Percentiles rank a stretch among this genome's conserved stretches.
phyloP scores from a whole-genome alignment of 2,329 filamentous ascomycete species.

The Diaporthe sp. region DNA sequence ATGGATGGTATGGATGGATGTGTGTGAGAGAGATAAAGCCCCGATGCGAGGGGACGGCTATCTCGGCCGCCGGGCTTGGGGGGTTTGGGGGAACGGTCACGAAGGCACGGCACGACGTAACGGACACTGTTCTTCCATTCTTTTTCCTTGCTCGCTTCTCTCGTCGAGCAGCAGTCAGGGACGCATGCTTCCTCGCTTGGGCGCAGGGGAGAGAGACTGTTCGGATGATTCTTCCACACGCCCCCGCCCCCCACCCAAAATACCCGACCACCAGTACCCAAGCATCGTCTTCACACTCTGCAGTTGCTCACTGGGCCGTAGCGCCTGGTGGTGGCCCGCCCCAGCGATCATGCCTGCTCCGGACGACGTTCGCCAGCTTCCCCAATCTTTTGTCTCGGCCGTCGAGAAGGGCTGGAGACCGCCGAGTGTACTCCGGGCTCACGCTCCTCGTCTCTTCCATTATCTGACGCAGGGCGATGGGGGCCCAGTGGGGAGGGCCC shows the following conservation, averaged over 20 bases:
- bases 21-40: neutral
- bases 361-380: constrained; percentile 21
- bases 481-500: constrained; percentile 28
- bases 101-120: neutral
- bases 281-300: neutral
- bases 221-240: neutral
- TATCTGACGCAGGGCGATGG: constrained; percentile 16
- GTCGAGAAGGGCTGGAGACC: neutral
- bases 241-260: neutral
- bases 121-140: neutral
- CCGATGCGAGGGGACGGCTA: constrained; percentile 23
- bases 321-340: neutral
- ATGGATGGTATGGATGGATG: neutral
- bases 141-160: neutral
- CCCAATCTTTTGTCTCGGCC: constrained; percentile 27
- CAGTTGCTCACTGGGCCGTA: neutral
- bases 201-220: neutral
- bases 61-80: neutral
- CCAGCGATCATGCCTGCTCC: constrained; percentile 29
- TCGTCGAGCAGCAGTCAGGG: neutral
- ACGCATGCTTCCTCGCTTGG: neutral
- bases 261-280: neutral
- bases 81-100: neutral
- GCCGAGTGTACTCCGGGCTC: neutral
- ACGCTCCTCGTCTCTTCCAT: neutral